phyloP scores from a whole-genome alignment of 1,284 basidiomycete species.

The Fomitopsis schrenkii region DNA sequence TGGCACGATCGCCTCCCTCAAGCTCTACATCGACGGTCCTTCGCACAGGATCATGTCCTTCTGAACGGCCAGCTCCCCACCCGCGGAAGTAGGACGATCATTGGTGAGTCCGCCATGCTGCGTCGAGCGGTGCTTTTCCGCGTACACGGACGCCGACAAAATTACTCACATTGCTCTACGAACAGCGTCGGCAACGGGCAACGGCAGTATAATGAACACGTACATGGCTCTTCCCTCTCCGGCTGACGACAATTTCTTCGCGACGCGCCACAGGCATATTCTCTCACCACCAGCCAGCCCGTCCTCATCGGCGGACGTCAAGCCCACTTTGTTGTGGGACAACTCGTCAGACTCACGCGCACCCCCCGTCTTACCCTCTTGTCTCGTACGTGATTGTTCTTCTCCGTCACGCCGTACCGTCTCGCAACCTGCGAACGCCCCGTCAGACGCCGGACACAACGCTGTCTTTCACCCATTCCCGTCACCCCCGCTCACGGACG shows the following conservation, averaged over 20 bases:
- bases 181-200: conserved; percentile 14
- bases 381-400: conserved; percentile 1
- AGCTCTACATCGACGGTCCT: not conserved
- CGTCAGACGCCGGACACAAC: conserved; percentile 12
- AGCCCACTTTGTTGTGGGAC: conserved; percentile 9
- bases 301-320: not conserved
- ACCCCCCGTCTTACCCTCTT: conserved; percentile 1
- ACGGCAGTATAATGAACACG: conserved; percentile 22
- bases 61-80: not conserved
- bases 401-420: conserved; percentile 7
- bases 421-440: conserved; percentile 8
- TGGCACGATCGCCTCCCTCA: not conserved
- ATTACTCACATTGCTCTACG: conserved; percentile 1
- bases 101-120: conserved; percentile 4
- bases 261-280: conserved; percentile 7
- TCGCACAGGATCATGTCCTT: conserved; percentile 3
- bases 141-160: not conserved
- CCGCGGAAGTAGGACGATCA: conserved; percentile 5
- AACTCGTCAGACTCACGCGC: conserved; percentile 13
- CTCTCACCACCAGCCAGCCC: conserved; percentile 1
- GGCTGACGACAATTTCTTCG: conserved; percentile 9
- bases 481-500: conserved; percentile 22
- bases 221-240: conserved; percentile 16
- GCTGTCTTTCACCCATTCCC: conserved; percentile 14
- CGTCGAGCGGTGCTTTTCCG: conserved; percentile 4